Percentiles rank a stretch among this genome's conserved stretches.
Evolutionary conservation across 2,329 filamentous ascomycete species (phyloP).

Genomic region (Cordyceps cicadae): DNA sequence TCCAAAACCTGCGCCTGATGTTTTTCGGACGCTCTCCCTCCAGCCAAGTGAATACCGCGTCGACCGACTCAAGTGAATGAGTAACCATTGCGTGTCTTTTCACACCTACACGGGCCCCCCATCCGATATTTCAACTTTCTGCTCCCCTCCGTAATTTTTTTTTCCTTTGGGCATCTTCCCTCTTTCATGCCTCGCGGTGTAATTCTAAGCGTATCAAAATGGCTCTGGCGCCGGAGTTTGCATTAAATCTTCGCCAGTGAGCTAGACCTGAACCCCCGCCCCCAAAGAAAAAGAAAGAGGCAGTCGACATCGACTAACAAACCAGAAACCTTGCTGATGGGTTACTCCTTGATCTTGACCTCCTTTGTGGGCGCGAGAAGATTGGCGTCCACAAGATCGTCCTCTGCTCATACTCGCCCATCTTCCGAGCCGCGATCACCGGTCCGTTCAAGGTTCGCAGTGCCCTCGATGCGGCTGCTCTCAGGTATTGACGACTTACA

Average conservation of each 20-base stretch:
- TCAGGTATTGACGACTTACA: neutral
- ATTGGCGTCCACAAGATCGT: neutral
- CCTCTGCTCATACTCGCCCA: neutral
- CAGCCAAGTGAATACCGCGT: too few relatives aligned
- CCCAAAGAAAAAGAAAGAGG: fast-evolving
- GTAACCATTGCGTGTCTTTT: too few relatives aligned
- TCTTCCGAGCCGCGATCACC: neutral
- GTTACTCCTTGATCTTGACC: neutral
- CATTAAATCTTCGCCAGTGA: neutral
- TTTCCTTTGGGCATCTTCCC: too few relatives aligned
- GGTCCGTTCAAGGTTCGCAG: neutral
- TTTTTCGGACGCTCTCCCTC: too few relatives aligned
- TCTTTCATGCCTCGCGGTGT: too few relatives aligned
- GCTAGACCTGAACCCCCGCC: neutral
- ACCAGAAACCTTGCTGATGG: neutral
- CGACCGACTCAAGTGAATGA: too few relatives aligned
- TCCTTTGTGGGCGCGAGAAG: neutral
- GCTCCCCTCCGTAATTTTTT: too few relatives aligned
- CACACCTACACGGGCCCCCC: too few relatives aligned
- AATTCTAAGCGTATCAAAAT: too few relatives aligned
- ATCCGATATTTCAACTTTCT: too few relatives aligned
- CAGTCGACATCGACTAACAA: fast-evolving
- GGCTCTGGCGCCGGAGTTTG: too few relatives aligned
- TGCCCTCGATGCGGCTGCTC: neutral
- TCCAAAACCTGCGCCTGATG: too few relatives aligned